Percentiles rank a stretch among this genome's conserved stretches.
These are phyloP conservation scores for Acacia crassicarpa DNA, from an alignment of 306 rosid genomes.

Conservation along the genomic window DNA sequence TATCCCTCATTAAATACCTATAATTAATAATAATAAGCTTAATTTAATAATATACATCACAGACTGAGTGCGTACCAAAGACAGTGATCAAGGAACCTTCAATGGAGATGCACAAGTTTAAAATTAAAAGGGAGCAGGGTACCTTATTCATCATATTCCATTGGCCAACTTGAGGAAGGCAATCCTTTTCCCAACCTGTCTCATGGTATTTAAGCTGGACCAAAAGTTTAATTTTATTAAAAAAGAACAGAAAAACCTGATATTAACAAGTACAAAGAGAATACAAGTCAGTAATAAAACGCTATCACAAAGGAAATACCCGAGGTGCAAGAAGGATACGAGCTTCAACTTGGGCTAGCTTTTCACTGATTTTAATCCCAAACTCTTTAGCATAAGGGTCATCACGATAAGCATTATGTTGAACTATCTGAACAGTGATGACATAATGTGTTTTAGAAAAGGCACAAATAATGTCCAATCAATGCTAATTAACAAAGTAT, in stretches of 20 bases:
- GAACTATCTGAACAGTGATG: constrained; percentile 59
- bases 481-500: neutral
- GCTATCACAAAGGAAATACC: constrained; percentile 42
- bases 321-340: constrained; percentile 94
- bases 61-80: neutral
- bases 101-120: neutral
- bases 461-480: neutral
- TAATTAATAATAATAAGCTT: neutral
- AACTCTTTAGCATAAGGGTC: constrained; percentile 93
- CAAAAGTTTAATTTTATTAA: neutral
- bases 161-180: constrained; percentile 79
- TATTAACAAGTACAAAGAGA: neutral
- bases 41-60: neutral
- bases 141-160: constrained; percentile 90
- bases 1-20: neutral
- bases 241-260: neutral
- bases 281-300: neutral
- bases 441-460: neutral
- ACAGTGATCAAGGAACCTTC: neutral
- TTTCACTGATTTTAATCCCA: constrained; percentile 84
- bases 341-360: constrained; percentile 95
- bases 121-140: neutral
- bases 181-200: constrained; percentile 68
- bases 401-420: constrained; percentile 72
- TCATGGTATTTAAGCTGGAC: constrained; percentile 75